Evolutionary conservation across 2,329 filamentous ascomycete species (phyloP).

Genomic region (Pseudocercospora fuligena): DNA sequence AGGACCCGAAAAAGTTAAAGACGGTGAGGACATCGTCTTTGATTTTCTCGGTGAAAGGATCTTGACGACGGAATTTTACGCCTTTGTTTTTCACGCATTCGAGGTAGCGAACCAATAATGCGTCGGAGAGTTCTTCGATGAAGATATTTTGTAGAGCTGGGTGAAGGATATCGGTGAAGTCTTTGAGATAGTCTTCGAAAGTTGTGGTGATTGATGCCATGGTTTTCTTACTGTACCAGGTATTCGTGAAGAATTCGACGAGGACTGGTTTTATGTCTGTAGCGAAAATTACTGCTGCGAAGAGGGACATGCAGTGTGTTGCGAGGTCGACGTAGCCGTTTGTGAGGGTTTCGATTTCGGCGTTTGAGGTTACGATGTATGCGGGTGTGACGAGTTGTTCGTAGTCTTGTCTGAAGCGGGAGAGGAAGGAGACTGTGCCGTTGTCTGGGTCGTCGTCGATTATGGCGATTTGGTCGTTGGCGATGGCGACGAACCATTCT

Average conservation of each 20-base stretch:
- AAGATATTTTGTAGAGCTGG: slow-evolving; percentile 88
- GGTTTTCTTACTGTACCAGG: slow-evolving; percentile 84
- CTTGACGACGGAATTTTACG: slow-evolving; percentile 82
- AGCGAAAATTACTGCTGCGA: slow-evolving; percentile 83
- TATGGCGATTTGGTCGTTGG: slow-evolving; percentile 98
- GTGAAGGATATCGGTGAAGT: slow-evolving; percentile 84
- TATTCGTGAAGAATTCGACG: slow-evolving; percentile 84
- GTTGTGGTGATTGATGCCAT: slow-evolving; percentile 95
- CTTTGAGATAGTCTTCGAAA: slow-evolving; percentile 86
- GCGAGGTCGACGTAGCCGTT: slow-evolving; percentile 95
- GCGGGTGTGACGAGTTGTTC: slow-evolving; percentile 78
- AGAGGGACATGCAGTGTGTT: slow-evolving; percentile 88
- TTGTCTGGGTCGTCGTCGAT: slow-evolving; percentile 83
- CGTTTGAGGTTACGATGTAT: slow-evolving; percentile 73
- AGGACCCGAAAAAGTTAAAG: slow-evolving; percentile 82
- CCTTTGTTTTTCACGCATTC: slow-evolving; percentile 84
- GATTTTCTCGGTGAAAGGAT: slow-evolving; percentile 91
- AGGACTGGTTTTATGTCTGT: slow-evolving; percentile 81
- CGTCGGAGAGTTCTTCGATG: slow-evolving; percentile 89
- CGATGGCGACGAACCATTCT: slow-evolving; percentile 95
- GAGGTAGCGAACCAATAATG: slow-evolving; percentile 85
- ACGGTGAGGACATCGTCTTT: slow-evolving; percentile 89
- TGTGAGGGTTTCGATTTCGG: slow-evolving; percentile 74
- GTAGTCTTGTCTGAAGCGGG: slow-evolving; percentile 83
- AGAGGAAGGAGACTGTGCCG: slow-evolving; percentile 77